These are phyloP conservation scores for Dimargaris verticillata DNA, from an alignment of 192 early-diverging fungal species.

Conservation along the genomic window DNA sequence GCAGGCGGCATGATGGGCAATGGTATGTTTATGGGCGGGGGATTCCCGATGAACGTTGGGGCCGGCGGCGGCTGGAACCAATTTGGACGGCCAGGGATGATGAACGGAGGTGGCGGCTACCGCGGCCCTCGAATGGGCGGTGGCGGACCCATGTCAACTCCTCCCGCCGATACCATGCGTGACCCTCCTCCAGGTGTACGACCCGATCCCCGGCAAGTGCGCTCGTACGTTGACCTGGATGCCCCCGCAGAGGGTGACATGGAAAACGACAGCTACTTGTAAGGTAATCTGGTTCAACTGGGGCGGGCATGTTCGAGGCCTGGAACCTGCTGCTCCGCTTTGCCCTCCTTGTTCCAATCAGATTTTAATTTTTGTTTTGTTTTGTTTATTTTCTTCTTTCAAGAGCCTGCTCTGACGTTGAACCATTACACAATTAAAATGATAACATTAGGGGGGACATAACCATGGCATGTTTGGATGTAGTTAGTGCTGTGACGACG, in stretches of 20 bases:
- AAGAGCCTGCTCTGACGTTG: too few relatives aligned
- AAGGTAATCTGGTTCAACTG: too few relatives aligned
- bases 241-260: slow-evolving; percentile 62
- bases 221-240: slow-evolving; percentile 78
- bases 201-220: slow-evolving; percentile 38
- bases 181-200: slow-evolving; percentile 5
- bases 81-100: background rate
- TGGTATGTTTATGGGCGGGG: slow-evolving; percentile 15
- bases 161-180: slow-evolving; percentile 15
- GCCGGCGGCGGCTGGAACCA: background rate
- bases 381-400: too few relatives aligned
- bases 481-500: too few relatives aligned
- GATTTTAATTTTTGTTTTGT: too few relatives aligned
- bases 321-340: too few relatives aligned
- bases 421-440: too few relatives aligned
- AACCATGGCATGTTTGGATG: too few relatives aligned
- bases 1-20: slow-evolving; percentile 11
- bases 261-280: slow-evolving; percentile 30
- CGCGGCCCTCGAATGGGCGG: background rate
- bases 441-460: too few relatives aligned
- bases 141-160: background rate
- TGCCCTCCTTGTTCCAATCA: too few relatives aligned
- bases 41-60: slow-evolving; percentile 12
- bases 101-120: background rate
- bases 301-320: too few relatives aligned